Conservation (phyloP, 768 basidiomycete genomes). For the Termitomyces heimii region DNA sequence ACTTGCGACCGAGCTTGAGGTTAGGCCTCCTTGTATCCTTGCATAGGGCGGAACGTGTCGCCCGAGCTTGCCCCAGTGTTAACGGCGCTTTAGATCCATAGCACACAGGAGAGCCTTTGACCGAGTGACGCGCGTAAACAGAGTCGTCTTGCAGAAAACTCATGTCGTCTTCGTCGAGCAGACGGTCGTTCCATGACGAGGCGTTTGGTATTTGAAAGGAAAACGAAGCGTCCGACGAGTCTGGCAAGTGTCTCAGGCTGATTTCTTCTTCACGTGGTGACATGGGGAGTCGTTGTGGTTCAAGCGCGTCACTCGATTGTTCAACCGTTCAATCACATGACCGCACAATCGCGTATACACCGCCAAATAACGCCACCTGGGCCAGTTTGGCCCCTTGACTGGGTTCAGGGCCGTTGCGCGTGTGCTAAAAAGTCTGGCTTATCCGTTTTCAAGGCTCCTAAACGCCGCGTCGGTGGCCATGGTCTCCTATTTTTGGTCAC, state of each 20-base stretch:
- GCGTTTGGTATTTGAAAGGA: slow-evolving; percentile 51
- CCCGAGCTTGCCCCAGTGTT: not conserved
- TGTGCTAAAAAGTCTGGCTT: not conserved
- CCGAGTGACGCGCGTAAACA: no score
- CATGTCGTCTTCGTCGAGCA: slow-evolving; percentile 42
- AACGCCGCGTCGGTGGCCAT: not conserved
- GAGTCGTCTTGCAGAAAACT: slow-evolving; percentile 42
- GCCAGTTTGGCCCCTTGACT: no score
- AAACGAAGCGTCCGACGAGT: slow-evolving; percentile 44
- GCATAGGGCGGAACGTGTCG: not conserved
- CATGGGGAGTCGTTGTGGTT: slow-evolving; percentile 8
- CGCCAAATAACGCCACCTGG: slow-evolving; percentile 12
- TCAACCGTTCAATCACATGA: slow-evolving; percentile 10
- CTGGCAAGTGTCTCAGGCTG: slow-evolving; percentile 50
- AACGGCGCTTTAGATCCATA: not conserved
- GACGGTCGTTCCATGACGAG: slow-evolving; percentile 37
- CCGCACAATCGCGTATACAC: slow-evolving; percentile 11
- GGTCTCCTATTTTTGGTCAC: not conserved
- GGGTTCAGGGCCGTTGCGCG: not conserved
- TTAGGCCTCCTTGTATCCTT: slow-evolving; percentile 13
- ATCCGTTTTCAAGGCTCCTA: not conserved
- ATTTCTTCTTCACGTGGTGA: slow-evolving; percentile 28
- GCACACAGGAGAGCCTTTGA: not conserved
- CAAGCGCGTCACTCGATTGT: not conserved
- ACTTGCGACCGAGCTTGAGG: slow-evolving; percentile 12